phyloP scores from a whole-genome alignment of 768 basidiomycete species.

The Pluteus cervinus region DNA sequence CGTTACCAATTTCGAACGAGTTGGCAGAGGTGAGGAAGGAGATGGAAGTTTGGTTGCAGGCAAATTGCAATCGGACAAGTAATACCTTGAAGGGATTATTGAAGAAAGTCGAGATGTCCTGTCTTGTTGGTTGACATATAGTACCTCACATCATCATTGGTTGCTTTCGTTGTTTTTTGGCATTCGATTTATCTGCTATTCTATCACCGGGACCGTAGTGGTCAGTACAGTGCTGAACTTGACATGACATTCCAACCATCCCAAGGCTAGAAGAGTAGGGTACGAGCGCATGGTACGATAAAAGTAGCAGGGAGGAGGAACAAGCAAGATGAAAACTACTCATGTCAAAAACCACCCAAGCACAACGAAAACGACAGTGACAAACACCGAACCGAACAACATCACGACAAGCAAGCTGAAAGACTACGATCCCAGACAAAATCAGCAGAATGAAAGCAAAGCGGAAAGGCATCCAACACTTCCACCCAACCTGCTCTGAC shows the following conservation, averaged over 20 bases:
- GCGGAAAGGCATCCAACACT: no score
- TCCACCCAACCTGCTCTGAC: no score
- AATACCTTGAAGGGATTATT: slow-evolving; percentile 75
- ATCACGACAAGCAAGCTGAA: no score
- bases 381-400: no score
- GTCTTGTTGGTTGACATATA: no score
- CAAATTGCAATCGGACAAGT: slow-evolving; percentile 81
- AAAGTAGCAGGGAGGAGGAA: no score
- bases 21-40: slow-evolving; percentile 59
- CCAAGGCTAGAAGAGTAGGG: no score
- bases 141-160: slow-evolving; percentile 5
- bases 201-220: slow-evolving; percentile 3
- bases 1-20: slow-evolving; percentile 69
- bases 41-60: slow-evolving; percentile 85
- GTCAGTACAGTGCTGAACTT: slow-evolving; percentile 9
- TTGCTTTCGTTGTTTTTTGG: slow-evolving; percentile 11
- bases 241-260: slow-evolving; percentile 28
- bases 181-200: slow-evolving; percentile 7
- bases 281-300: slow-evolving; percentile 8
- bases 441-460: no score
- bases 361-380: no score
- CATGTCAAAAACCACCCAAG: no score
- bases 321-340: no score
- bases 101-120: slow-evolving; percentile 73
- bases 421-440: no score